phyloP scores from a whole-genome alignment of 352 stramenopile genomes.

The Globisporangium sylvaticum region DNA sequence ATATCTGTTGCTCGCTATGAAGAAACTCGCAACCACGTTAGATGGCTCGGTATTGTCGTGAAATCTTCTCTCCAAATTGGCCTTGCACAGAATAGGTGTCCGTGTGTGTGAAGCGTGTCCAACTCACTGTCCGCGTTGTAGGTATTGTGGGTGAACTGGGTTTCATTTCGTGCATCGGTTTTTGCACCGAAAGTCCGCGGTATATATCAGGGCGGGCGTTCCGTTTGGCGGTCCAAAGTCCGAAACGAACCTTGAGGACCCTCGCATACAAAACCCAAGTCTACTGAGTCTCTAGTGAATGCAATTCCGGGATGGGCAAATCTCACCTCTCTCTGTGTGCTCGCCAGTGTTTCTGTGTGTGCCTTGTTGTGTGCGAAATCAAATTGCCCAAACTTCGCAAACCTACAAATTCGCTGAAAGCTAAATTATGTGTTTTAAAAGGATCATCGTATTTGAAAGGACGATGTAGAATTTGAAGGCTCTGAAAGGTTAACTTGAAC shows the following conservation, averaged over 20 bases:
- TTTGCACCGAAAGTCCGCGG: background rate
- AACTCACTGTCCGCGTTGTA: background rate
- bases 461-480: background rate
- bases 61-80: too few relatives aligned
- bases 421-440: background rate
- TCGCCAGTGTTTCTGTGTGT: background rate
- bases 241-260: background rate
- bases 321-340: background rate
- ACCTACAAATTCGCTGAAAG: background rate
- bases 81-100: background rate
- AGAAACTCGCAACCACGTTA: too few relatives aligned
- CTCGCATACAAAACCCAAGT: background rate
- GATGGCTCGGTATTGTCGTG: too few relatives aligned
- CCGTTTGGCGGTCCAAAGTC: background rate
- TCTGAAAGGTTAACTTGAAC: too few relatives aligned
- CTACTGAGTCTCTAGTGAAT: background rate
- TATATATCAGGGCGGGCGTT: conserved; percentile 5
- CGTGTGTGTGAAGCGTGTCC: background rate
- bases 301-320: conserved; percentile 3
- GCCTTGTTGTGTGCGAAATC: background rate
- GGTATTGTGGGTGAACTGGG: background rate
- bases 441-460: background rate
- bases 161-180: background rate
- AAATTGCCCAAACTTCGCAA: background rate
- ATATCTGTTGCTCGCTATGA: too few relatives aligned